Conservation (phyloP, 2,329 filamentous ascomycete species). For the Ceratocystis cacaofunesta region DNA sequence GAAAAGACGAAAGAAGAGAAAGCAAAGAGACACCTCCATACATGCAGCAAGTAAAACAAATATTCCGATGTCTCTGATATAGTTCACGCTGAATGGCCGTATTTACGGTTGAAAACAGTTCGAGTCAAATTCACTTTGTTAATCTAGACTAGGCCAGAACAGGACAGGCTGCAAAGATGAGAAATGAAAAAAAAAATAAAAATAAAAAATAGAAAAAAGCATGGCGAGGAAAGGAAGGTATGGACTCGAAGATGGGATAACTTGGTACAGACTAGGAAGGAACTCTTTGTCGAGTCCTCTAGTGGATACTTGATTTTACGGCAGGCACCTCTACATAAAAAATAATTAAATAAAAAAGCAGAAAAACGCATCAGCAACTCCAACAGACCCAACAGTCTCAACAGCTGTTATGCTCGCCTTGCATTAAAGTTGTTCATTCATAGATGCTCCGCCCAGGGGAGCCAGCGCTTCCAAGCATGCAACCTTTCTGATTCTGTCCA, state of each 20-base stretch:
- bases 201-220: background rate
- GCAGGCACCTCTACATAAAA: background rate
- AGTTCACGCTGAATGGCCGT: background rate
- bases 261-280: background rate
- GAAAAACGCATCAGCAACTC: background rate
- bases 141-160: too few relatives aligned
- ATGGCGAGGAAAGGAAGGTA: background rate
- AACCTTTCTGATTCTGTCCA: background rate
- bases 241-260: background rate
- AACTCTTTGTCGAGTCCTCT: background rate
- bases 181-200: too few relatives aligned
- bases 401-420: too few relatives aligned
- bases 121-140: background rate
- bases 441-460: background rate
- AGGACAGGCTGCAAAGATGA: background rate
- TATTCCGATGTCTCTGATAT: background rate
- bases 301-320: too few relatives aligned
- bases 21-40: background rate
- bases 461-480: background rate
- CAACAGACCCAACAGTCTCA: background rate
- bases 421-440: too few relatives aligned
- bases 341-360: background rate
- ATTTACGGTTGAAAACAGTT: background rate
- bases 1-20: background rate
- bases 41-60: background rate